Conservation (phyloP, 1,284 basidiomycete species). For the Ganoderma lingzhi region DNA sequence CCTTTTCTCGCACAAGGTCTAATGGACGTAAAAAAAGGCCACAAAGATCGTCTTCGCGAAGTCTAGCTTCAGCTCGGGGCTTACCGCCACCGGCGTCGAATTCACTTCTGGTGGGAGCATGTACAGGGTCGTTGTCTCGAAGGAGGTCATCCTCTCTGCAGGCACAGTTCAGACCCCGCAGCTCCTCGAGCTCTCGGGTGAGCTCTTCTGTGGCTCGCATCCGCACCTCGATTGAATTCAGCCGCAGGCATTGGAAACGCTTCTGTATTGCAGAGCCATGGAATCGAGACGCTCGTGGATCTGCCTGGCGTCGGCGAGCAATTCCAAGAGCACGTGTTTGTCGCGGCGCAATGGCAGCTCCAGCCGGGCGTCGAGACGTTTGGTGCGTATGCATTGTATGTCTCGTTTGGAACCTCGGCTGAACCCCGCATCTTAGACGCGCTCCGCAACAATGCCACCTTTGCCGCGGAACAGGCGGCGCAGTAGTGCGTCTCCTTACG, state of each 20-base stretch:
- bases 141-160: slow-evolving; percentile 32
- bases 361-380: slow-evolving; percentile 8
- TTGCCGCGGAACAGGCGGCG: not conserved
- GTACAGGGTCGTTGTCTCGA: slow-evolving; percentile 23
- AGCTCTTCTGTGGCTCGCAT: not conserved
- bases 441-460: slow-evolving; percentile 13
- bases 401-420: not conserved
- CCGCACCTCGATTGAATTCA: not conserved
- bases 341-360: slow-evolving; percentile 5
- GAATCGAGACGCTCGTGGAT: slow-evolving; percentile 31
- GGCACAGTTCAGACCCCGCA: slow-evolving; percentile 35
- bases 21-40: not conserved
- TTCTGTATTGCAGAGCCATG: slow-evolving; percentile 22
- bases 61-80: slow-evolving; percentile 40
- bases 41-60: slow-evolving; percentile 11
- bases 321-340: slow-evolving; percentile 41
- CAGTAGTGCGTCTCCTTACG: slow-evolving; percentile 7
- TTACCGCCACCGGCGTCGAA: slow-evolving; percentile 53
- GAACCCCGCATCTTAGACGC: not conserved
- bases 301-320: slow-evolving; percentile 29
- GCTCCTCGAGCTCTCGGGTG: slow-evolving; percentile 37
- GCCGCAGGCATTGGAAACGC: slow-evolving; percentile 31
- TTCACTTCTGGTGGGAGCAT: slow-evolving; percentile 19
- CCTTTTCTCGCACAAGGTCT: not conserved
- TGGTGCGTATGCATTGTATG: not conserved